Evolutionary conservation across 164 flowering plant genomes (phyloP).

Genomic region (Magnolia sinica): DNA sequence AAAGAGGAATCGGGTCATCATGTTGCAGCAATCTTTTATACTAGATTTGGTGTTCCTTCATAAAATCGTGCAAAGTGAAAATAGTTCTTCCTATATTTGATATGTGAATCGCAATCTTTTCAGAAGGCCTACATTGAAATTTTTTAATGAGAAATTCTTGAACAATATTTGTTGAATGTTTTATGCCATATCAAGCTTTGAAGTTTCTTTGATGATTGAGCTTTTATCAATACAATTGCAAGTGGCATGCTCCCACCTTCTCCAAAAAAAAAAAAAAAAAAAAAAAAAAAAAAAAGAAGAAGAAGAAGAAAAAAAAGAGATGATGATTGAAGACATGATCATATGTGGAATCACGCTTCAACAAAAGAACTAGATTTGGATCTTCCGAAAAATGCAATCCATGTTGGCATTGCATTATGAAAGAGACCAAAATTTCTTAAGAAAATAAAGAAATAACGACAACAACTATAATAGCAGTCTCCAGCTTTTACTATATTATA

Average conservation of each 20-base stretch:
- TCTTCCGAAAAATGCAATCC: not conserved
- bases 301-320: too few species aligned
- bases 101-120: not conserved
- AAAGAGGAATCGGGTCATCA: not conserved
- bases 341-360: too few species aligned
- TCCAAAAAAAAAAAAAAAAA: too few species aligned
- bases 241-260: not conserved
- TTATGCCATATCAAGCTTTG: not conserved
- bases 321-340: too few species aligned
- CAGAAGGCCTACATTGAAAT: not conserved
- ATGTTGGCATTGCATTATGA: not conserved
- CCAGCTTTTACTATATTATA: too few species aligned
- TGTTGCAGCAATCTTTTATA: not conserved
- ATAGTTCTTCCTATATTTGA: not conserved
- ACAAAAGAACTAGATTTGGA: not conserved
- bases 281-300: too few species aligned
- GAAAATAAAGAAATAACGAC: too few species aligned
- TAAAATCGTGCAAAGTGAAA: not conserved
- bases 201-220: not conserved
- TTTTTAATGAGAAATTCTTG: not conserved
- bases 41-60: not conserved
- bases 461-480: too few species aligned
- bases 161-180: not conserved
- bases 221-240: not conserved
- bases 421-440: too few species aligned